These are phyloP conservation scores for Grifola frondosa DNA, from an alignment of 1,284 basidiomycete genomes.

Conservation along the genomic window DNA sequence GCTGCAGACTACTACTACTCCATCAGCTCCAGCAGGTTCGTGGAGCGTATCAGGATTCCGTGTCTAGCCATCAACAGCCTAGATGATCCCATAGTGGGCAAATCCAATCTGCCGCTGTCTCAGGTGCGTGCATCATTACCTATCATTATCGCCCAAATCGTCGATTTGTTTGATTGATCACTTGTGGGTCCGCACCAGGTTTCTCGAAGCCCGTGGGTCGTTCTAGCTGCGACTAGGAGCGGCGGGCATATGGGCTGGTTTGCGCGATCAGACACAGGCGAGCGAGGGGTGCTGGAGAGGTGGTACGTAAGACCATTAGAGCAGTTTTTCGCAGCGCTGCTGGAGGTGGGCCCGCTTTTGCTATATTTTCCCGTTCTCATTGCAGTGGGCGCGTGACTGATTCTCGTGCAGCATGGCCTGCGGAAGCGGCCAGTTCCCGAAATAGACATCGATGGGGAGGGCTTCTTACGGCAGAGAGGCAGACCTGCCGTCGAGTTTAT, in stretches of 20 bases:
- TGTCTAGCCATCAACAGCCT: conserved; percentile 26
- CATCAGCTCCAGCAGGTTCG: conserved; percentile 21
- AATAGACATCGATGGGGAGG: conserved; percentile 7
- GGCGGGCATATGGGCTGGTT: conserved; percentile 33
- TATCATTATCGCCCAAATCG: no score
- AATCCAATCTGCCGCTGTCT: conserved; percentile 13
- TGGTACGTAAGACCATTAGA: conserved; percentile 28
- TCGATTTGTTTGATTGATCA: no score
- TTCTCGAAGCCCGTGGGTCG: conserved; percentile 19
- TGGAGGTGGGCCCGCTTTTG: conserved; percentile 20
- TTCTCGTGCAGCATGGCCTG: conserved; percentile 14
- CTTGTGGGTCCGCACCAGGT: no score
- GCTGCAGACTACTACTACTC: conserved; percentile 25
- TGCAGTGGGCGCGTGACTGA: background rate
- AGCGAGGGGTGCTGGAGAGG: conserved; percentile 16
- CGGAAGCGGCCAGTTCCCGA: conserved; percentile 15
- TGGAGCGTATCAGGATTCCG: conserved; percentile 19
- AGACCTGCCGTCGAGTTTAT: conserved; percentile 24
- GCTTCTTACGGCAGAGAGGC: conserved; percentile 15
- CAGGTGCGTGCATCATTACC: no score
- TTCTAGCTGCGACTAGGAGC: conserved; percentile 23
- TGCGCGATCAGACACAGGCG: conserved; percentile 13
- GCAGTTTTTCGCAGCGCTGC: conserved; percentile 25
- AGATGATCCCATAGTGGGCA: conserved; percentile 28
- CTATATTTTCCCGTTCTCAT: no score